phyloP scores from a whole-genome alignment of 1,139 yeast species.

The Groenewaldozyma auringiensis region DNA sequence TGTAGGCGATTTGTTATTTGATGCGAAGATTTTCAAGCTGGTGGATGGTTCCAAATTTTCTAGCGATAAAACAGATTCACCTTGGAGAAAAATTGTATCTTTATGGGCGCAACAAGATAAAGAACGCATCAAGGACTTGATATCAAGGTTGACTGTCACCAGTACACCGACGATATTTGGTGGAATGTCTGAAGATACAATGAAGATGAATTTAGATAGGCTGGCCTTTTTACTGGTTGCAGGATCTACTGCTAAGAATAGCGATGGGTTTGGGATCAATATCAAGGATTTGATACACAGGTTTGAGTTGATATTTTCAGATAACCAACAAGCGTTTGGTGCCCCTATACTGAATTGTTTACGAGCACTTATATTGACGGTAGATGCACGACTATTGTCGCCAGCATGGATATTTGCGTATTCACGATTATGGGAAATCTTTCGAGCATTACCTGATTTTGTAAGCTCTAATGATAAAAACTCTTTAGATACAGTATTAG shows the following conservation, averaged over 20 bases:
- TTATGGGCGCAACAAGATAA: constrained; percentile 54
- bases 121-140: constrained; percentile 51
- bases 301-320: constrained; percentile 31
- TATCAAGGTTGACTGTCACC: constrained; percentile 40
- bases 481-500: constrained; percentile 23
- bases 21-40: constrained; percentile 36
- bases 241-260: constrained; percentile 24
- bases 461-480: constrained; percentile 33
- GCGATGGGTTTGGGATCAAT: constrained; percentile 37
- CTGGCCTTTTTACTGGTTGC: constrained; percentile 55
- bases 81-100: constrained; percentile 47
- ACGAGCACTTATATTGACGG: constrained; percentile 55
- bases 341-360: constrained; percentile 45
- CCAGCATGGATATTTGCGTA: constrained; percentile 67
- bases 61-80: constrained; percentile 15
- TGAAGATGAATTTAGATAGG: constrained; percentile 47
- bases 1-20: constrained; percentile 34
- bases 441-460: constrained; percentile 41
- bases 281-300: constrained; percentile 47
- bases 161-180: constrained; percentile 51
- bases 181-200: constrained; percentile 68
- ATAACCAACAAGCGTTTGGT: constrained; percentile 34
- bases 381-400: constrained; percentile 55
- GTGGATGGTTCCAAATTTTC: constrained; percentile 8
- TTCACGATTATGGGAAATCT: constrained; percentile 38